Percentiles rank a stretch among this genome's conserved stretches.
phyloP scores from a whole-genome alignment of 495 filamentous ascomycete species.

The Rusavskia elegans region DNA sequence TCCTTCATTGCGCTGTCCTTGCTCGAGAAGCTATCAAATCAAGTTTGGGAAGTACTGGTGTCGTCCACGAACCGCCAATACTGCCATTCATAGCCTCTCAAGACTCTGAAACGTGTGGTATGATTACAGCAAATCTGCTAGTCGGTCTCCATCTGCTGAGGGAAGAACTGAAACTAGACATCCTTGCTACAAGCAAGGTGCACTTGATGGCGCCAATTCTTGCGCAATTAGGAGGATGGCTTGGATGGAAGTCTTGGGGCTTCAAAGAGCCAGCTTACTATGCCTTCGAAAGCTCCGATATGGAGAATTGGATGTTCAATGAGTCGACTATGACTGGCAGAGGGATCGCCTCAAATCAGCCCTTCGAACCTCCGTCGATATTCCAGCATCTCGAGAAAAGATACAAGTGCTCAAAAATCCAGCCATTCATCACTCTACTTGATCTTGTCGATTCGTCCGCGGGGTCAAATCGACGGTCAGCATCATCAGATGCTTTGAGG shows the following conservation, averaged over 20 bases:
- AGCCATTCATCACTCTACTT: conserved; percentile 44
- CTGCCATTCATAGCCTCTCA: conserved; percentile 15
- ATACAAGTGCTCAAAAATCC: conserved; percentile 16
- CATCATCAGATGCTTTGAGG: conserved; percentile 11
- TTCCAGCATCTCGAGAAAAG: conserved; percentile 42
- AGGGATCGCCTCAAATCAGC: conserved; percentile 34
- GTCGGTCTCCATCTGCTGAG: conserved; percentile 68
- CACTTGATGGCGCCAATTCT: conserved; percentile 52
- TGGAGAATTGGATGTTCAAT: conserved; percentile 45
- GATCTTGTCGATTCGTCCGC: conserved; percentile 29
- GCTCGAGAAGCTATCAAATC: conserved; percentile 44
- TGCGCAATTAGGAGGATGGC: conserved; percentile 66
- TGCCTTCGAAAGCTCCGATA: conserved; percentile 48
- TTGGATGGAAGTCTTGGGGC: conserved; percentile 66
- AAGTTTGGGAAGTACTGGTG: not conserved
- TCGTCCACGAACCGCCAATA: not conserved
- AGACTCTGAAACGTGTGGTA: conserved; percentile 36
- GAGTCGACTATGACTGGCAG: conserved; percentile 31
- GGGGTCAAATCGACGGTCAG: conserved; percentile 12
- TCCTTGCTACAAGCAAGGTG: conserved; percentile 38
- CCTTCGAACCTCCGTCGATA: conserved; percentile 53
- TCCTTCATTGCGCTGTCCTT: conserved; percentile 27
- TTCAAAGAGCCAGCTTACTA: conserved; percentile 42
- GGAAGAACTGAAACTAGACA: conserved; percentile 78
- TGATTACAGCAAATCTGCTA: conserved; percentile 49